Percentiles rank a stretch among this genome's conserved stretches.
Evolutionary conservation across 1,284 basidiomycete species (phyloP).

Genomic region (Heliocybe sulcata): DNA sequence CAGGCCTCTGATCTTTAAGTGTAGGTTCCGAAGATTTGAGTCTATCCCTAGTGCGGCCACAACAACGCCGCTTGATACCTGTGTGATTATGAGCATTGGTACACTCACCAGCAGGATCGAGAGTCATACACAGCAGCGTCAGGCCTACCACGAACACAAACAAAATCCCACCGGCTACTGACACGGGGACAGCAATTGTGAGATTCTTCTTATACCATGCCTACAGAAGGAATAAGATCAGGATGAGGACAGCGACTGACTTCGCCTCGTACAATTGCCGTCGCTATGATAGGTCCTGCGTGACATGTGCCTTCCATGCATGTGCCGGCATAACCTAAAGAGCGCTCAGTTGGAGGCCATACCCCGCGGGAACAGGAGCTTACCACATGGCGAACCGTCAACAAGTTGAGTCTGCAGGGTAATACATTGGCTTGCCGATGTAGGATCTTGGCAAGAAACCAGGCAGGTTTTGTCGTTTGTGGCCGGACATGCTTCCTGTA

Average conservation of each 20-base stretch:
- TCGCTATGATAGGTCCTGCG: slow-evolving; percentile 54
- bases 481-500: slow-evolving; percentile 62
- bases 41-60: background rate
- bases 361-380: slow-evolving; percentile 13
- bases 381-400: slow-evolving; percentile 84
- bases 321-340: slow-evolving; percentile 61
- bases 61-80: background rate
- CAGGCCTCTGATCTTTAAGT: background rate
- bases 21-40: background rate
- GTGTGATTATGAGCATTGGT: background rate
- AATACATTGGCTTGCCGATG: slow-evolving; percentile 56
- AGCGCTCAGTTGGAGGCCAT: slow-evolving; percentile 1
- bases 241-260: background rate
- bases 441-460: slow-evolving; percentile 78
- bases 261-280: slow-evolving; percentile 42
- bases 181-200: slow-evolving; percentile 77
- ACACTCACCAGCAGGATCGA: background rate
- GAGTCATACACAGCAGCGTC: background rate
- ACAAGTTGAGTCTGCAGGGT: slow-evolving; percentile 70
- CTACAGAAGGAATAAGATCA: slow-evolving; percentile 19
- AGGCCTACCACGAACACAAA: slow-evolving; percentile 38
- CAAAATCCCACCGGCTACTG: slow-evolving; percentile 62
- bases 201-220: slow-evolving; percentile 74
- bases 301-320: slow-evolving; percentile 65
- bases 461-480: slow-evolving; percentile 63